A percentile compares a stretch with the other conserved stretches of the same genome.
Conservation (phyloP, 371 early-diverging fungal species). For the Lichtheimia ornata region DNA sequence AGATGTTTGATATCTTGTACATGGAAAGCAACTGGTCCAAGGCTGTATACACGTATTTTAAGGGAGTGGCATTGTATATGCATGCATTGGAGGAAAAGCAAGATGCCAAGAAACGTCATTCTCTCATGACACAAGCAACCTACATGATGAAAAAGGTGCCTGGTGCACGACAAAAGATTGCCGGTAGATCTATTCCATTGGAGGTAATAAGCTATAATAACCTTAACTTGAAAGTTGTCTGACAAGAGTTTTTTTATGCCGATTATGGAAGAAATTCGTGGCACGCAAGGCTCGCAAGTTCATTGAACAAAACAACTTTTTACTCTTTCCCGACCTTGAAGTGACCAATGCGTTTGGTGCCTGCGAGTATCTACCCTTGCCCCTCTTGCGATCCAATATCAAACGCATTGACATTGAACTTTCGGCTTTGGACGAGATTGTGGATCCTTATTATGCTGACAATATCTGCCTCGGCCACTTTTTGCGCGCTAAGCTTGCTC, state of each 20-base stretch:
- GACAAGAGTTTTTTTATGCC: too few relatives aligned
- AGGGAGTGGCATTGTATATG: slow-evolving; percentile 52
- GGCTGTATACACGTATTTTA: slow-evolving; percentile 65
- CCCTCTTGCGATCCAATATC: slow-evolving; percentile 36
- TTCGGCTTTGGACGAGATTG: slow-evolving; percentile 1
- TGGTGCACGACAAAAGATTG: slow-evolving; percentile 58
- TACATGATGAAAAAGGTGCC: slow-evolving; percentile 59
- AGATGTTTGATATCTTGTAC: slow-evolving; percentile 51
- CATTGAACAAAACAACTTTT: slow-evolving; percentile 46
- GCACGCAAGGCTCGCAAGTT: slow-evolving; percentile 71
- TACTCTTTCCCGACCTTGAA: slow-evolving; percentile 68
- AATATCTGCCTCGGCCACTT: slow-evolving; percentile 66
- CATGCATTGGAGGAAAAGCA: slow-evolving; percentile 8
- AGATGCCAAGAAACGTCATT: slow-evolving; percentile 3
- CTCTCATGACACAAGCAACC: slow-evolving; percentile 13
- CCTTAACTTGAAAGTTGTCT: too few relatives aligned
- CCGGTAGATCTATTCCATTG: slow-evolving; percentile 72
- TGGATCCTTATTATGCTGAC: slow-evolving; percentile 34
- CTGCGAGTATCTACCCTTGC: slow-evolving; percentile 53
- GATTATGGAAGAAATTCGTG: slow-evolving; percentile 57
- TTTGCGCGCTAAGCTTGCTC: slow-evolving; percentile 52
- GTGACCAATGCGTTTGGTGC: slow-evolving; percentile 60
- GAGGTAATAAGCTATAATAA: slow-evolving; percentile 36
- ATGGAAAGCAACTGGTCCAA: slow-evolving; percentile 75
- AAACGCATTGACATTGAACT: slow-evolving; percentile 45